Conservation (phyloP, 129 eudicot species). For the Tagetes patula region DNA sequence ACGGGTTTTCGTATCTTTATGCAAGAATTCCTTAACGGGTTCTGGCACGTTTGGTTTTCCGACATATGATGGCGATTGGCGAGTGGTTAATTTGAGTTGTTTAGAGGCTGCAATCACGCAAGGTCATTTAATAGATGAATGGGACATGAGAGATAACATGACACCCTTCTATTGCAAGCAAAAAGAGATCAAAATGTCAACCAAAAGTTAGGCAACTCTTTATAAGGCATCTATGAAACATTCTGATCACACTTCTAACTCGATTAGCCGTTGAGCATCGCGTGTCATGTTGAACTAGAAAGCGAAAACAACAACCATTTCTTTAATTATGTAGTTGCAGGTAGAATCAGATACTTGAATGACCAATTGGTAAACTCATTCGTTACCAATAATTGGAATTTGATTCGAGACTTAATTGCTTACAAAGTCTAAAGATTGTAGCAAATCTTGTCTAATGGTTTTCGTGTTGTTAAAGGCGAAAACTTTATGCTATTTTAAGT, state of each 20-base stretch:
- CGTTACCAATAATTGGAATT: neutral
- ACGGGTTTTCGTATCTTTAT: slow-evolving; percentile 36
- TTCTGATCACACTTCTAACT: slow-evolving; percentile 31
- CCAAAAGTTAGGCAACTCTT: slow-evolving; percentile 30
- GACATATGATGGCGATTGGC: slow-evolving; percentile 25
- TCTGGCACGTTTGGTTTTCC: slow-evolving; percentile 30
- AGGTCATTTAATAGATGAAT: slow-evolving; percentile 27
- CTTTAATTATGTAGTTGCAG: slow-evolving; percentile 2
- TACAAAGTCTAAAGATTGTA: slow-evolving; percentile 2
- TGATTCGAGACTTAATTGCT: neutral
- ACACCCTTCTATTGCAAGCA: neutral
- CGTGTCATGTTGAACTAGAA: neutral
- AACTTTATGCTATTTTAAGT: neutral
- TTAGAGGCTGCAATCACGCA: neutral
- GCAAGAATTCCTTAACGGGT: slow-evolving; percentile 30
- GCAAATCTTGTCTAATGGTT: slow-evolving; percentile 11
- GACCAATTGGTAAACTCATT: neutral
- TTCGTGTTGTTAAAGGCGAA: slow-evolving; percentile 7
- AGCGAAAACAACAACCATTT: neutral
- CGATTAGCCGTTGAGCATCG: slow-evolving; percentile 6
- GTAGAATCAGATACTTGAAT: slow-evolving; percentile 32
- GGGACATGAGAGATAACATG: neutral
- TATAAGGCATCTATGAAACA: slow-evolving; percentile 16
- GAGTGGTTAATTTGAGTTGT: neutral
- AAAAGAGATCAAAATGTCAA: slow-evolving; percentile 31